phyloP scores from a whole-genome alignment of 441 rosid genomes.

The Codiaeum variegatum region DNA sequence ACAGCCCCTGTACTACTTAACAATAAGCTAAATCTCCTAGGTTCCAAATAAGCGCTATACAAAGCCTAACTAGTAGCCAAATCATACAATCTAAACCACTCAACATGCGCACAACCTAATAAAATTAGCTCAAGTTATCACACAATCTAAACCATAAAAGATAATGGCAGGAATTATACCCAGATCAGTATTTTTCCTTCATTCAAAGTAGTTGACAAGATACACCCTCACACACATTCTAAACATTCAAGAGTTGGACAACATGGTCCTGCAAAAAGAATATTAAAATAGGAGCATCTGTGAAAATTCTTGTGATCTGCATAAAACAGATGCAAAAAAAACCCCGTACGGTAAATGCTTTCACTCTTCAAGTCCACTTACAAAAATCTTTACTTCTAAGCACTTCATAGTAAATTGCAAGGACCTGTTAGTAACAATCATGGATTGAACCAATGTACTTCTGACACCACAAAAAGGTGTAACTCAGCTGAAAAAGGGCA shows the following conservation, averaged over 20 bases:
- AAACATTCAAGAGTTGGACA: neutral
- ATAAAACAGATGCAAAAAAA: neutral
- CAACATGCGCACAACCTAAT: neutral
- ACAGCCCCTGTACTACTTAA: constrained; percentile 1
- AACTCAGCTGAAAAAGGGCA: neutral
- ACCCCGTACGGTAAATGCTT: neutral
- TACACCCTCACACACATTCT: constrained; percentile 13
- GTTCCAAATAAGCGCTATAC: constrained; percentile 11
- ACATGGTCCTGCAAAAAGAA: neutral
- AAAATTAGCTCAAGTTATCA: constrained; percentile 1
- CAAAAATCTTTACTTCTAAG: constrained; percentile 6
- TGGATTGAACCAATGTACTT: constrained; percentile 4
- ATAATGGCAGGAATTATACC: neutral
- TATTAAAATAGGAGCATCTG: constrained; percentile 1
- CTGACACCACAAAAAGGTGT: neutral
- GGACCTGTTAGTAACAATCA: constrained; percentile 2
- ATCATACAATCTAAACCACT: constrained; percentile 5
- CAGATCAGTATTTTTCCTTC: constrained; percentile 9
- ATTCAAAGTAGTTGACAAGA: constrained; percentile 3
- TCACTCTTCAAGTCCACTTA: constrained; percentile 16
- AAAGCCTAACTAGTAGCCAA: constrained; percentile 5
- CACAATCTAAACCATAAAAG: constrained; percentile 11
- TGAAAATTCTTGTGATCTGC: constrained; percentile 2
- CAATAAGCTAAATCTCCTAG: constrained; percentile 10
- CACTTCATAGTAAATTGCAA: constrained; percentile 9